These are phyloP conservation scores for Nitzschia palea DNA, from an alignment of 108 stramenopile genomes.

Conservation along the genomic window DNA sequence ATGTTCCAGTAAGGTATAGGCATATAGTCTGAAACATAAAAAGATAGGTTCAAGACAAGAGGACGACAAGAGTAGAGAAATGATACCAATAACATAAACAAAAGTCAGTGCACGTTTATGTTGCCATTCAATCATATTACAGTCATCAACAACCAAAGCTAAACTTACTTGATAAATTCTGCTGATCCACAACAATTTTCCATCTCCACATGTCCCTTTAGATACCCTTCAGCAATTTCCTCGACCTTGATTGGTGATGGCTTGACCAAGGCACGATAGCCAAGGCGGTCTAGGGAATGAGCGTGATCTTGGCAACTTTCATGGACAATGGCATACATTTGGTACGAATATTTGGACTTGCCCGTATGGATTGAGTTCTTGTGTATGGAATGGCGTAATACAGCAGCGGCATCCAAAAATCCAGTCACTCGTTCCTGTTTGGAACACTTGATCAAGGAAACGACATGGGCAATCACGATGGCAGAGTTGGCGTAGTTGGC, in stretches of 20 bases:
- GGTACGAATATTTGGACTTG: conserved; percentile 47
- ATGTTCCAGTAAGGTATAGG: conserved; percentile 68
- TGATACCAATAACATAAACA: too few relatives aligned
- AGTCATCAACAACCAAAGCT: too few relatives aligned
- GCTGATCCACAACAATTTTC: conserved; percentile 71
- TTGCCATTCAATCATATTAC: too few relatives aligned
- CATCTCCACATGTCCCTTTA: conserved; percentile 48
- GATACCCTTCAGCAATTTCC: conserved; percentile 54
- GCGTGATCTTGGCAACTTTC: conserved; percentile 34
- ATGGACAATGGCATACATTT: conserved; percentile 74
- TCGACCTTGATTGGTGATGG: conserved; percentile 61
- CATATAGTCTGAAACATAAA: conserved; percentile 36
- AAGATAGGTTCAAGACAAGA: too few relatives aligned
- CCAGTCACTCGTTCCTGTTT: conserved; percentile 51
- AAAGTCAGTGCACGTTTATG: too few relatives aligned
- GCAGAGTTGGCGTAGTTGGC: not conserved
- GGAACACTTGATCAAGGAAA: conserved; percentile 71
- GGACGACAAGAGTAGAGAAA: too few relatives aligned
- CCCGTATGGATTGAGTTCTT: conserved; percentile 38
- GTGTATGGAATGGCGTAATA: conserved; percentile 76
- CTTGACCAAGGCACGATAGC: conserved; percentile 53
- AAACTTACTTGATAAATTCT: conserved; percentile 54
- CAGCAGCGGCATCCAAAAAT: conserved; percentile 63
- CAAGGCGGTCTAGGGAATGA: conserved; percentile 43
- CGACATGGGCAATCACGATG: conserved; percentile 54